These are phyloP conservation scores for Hanseniaspora lindneri DNA, from an alignment of 805 yeast species.

Conservation along the genomic window DNA sequence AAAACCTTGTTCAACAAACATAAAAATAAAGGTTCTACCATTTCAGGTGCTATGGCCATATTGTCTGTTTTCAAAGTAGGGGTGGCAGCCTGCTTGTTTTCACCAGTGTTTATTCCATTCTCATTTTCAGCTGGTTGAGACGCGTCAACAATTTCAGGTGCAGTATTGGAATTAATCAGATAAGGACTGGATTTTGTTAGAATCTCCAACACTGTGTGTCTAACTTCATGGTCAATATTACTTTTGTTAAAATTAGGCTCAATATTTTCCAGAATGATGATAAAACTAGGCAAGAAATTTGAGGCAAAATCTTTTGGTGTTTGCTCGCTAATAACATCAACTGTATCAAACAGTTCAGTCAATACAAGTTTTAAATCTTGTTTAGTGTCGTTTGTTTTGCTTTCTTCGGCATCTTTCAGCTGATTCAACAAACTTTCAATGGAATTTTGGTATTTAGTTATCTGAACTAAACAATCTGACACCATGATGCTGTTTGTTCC, in stretches of 20 bases:
- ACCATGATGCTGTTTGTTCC: background rate
- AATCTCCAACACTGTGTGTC: slow-evolving; percentile 13
- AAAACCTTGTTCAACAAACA: slow-evolving; percentile 43
- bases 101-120: background rate
- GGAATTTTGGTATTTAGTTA: slow-evolving; percentile 9
- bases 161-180: slow-evolving; percentile 1
- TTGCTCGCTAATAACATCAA: slow-evolving; percentile 13
- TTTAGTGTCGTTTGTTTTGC: background rate
- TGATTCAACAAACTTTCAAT: background rate
- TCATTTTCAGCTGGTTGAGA: background rate
- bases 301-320: slow-evolving; percentile 1
- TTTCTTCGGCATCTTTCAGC: background rate
- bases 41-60: slow-evolving; percentile 1
- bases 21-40: slow-evolving; percentile 8
- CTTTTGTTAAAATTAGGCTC: background rate
- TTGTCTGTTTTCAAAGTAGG: slow-evolving; percentile 9
- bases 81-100: background rate
- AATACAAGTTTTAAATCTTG: slow-evolving; percentile 2
- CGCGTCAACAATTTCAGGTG: slow-evolving; percentile 1
- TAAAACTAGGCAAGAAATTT: background rate
- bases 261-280: background rate
- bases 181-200: slow-evolving; percentile 8
- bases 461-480: background rate
- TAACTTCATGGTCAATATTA: slow-evolving; percentile 7
- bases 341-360: slow-evolving; percentile 14